Base-by-base conservation (phyloP, 176 grass and related monocot genomes). In the Eleusine indica region DNA sequence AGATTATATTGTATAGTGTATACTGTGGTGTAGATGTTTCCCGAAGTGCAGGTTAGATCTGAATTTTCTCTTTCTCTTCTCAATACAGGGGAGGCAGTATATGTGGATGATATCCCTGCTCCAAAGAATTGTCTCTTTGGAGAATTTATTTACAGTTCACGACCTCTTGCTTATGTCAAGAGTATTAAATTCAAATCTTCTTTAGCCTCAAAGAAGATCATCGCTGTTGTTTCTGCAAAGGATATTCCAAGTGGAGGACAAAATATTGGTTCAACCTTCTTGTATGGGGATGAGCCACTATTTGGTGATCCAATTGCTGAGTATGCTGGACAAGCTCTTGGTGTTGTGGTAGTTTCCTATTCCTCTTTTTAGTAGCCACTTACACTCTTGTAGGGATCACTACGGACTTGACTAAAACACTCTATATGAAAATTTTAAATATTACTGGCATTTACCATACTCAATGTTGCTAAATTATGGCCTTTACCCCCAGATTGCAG, bases 91-190 rank as follows among this genome's bases (percentile, higher is more conserved):
- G 95, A 97, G 85, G 92, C 90, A 2, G 47, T 97, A 25, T 97
- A 97, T 86, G 92, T 97, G 28, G 95, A 97, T 79, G 95, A 97
- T 75, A 92, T 94, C 88, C 88, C 90, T 64, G 32, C 81, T 73
- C 92, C 95, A 51, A 94, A 89, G 22, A 89, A 97, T 69, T 94
- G 92, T 32, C 90, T 97, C 13, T 84, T 86, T 46, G 92, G 90
- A 75, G 95, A 93, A 86, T 97, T 92, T 84, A 79, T 97, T 80
- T 97, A 94, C 62, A 97, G 90, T 84, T 75, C 92, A 49, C 71
- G 58, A 52, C 90, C 95, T 35, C 79, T 92, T 76, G 90, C 95
- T 82, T 74, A 84, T 82, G 84, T 94, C 49, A 89, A 84, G 61
- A 86, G 78, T 60, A 92, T 97, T 66, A 79, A 80, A 17, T 92